Evolutionary conservation across 2,329 filamentous ascomycete genomes (phyloP), one percentile per base, ranked within the genome.

Genomic region (Seiridium unicorne): DNA sequence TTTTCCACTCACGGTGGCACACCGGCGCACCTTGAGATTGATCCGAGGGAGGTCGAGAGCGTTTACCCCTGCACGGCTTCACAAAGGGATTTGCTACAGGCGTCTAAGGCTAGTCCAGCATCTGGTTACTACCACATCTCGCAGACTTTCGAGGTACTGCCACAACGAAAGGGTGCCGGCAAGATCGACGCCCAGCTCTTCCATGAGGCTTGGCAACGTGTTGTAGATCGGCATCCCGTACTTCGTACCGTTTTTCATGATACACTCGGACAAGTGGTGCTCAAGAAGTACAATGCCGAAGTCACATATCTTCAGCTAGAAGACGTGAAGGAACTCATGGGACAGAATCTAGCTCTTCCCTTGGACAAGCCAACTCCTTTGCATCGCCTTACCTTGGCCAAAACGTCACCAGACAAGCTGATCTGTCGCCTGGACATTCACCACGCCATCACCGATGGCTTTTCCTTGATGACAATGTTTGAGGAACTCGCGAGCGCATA

Each of bases 391-490:
- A 56, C 53, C 4, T 32, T 60, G 44, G 58, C 51, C 11, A 56
- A 51, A n/a, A 57, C 53, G 2, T 51, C 53, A 18, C 32, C 44
- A 3, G 53, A 44, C 0, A 34, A 32, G 26, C 8, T 60, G 11
- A 31, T 60, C 44, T 56, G 58, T 6, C 58, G 53, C n/a, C 13
- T 60, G 4, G 53, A 56, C 18, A 56, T 60, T 10, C 58, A 60
- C 38, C 58, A 60, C 35, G 34, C 58, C 38, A 55, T 60, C 36
- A 60, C 58, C 4, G 58, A 60, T n/a, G 58, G 58, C 3, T 51
- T 49, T 31, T 60, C 58, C 5, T 34, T 60, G 26, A 60, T 60
- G 58, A 56, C 53, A 40, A 60, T 60, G 51, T 60, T 60, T 32
- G 53, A 56, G 5, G 58, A 60, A 32, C 53, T 60, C 11, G 58